A percentile compares a stretch with the other conserved stretches of the same genome.
phyloP scores from a whole-genome alignment of 208 protist species.

The Vickermania ingenoplastis region DNA sequence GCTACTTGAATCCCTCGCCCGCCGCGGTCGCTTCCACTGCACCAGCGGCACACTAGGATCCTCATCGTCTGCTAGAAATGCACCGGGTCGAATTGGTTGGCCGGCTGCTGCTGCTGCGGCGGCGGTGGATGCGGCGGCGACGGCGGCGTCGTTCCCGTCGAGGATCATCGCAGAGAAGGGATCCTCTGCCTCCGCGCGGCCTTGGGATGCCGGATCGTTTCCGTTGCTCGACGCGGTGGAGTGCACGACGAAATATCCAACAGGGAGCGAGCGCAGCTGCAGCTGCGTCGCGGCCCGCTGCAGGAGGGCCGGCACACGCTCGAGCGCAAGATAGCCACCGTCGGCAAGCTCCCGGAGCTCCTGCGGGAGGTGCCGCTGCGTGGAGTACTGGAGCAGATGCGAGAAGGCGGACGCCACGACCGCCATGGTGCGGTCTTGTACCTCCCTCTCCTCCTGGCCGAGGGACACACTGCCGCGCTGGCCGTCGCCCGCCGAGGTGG shows the following conservation, averaged over 20 bases:
- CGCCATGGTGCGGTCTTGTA: slow-evolving; percentile 43
- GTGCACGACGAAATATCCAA: slow-evolving; percentile 78
- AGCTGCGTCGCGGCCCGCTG: slow-evolving; percentile 40
- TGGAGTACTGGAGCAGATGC: slow-evolving; percentile 45
- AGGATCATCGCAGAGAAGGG: not conserved
- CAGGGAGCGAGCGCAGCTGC: slow-evolving; percentile 54
- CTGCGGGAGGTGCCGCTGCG: slow-evolving; percentile 30
- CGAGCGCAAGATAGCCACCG: slow-evolving; percentile 63
- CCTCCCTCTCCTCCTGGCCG: slow-evolving; percentile 13
- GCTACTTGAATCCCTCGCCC: not conserved
- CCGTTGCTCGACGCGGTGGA: slow-evolving; percentile 24
- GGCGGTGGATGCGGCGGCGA: not conserved
- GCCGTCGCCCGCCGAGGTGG: slow-evolving; percentile 15
- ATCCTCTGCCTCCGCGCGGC: not conserved
- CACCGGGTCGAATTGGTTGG: not conserved
- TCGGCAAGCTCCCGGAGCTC: slow-evolving; percentile 41
- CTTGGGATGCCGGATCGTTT: not conserved
- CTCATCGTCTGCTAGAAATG: slow-evolving; percentile 4
- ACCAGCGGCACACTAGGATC: not conserved
- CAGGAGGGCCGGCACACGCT: slow-evolving; percentile 50
- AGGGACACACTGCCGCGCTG: slow-evolving; percentile 27
- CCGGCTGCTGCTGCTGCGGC: no score
- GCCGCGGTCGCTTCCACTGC: slow-evolving; percentile 5
- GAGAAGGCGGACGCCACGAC: slow-evolving; percentile 57
- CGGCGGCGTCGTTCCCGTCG: not conserved